Conservation (phyloP, 495 filamentous ascomycete species). For the Penicillium cosmopolitanum region DNA sequence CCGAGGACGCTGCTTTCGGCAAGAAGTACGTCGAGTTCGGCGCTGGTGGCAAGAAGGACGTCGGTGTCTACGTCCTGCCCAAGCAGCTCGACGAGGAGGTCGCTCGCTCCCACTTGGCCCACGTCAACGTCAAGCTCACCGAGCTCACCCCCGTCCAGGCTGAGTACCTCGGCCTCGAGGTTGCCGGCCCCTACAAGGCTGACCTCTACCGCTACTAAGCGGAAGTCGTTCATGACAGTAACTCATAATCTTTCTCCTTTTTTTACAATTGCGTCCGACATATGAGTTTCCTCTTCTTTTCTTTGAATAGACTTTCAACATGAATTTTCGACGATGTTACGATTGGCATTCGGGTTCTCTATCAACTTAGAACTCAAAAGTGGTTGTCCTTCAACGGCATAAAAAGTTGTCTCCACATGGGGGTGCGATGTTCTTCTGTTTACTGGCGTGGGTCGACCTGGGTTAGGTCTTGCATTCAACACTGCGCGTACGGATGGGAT, state of each 20-base stretch:
- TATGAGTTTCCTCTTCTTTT: constrained; percentile 35
- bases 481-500: constrained; percentile 45
- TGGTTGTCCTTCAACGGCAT: constrained; percentile 70
- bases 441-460: constrained; percentile 42
- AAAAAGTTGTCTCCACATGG: constrained; percentile 53
- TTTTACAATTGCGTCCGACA: constrained; percentile 43
- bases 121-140: constrained; percentile 94
- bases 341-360: constrained; percentile 54
- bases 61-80: constrained; percentile 95
- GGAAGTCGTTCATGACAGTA: constrained; percentile 1
- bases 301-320: constrained; percentile 61
- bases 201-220: constrained; percentile 68
- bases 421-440: constrained; percentile 34
- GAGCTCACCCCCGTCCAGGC: constrained; percentile 83
- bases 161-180: constrained; percentile 85
- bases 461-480: constrained; percentile 54
- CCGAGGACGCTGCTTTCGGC: constrained; percentile 81
- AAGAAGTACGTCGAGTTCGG: constrained; percentile 96
- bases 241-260: constrained; percentile 2
- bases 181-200: constrained; percentile 92
- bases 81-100: constrained; percentile 99
- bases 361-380: constrained; percentile 56
- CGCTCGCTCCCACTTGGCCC: constrained; percentile 86
- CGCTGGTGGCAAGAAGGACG: constrained; percentile 82
- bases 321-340: constrained; percentile 61